Evolutionary conservation across 2,329 filamentous ascomycete species (phyloP), one percentile per base, ranked within the genome.

Genomic region (Diplodia seriata): DNA sequence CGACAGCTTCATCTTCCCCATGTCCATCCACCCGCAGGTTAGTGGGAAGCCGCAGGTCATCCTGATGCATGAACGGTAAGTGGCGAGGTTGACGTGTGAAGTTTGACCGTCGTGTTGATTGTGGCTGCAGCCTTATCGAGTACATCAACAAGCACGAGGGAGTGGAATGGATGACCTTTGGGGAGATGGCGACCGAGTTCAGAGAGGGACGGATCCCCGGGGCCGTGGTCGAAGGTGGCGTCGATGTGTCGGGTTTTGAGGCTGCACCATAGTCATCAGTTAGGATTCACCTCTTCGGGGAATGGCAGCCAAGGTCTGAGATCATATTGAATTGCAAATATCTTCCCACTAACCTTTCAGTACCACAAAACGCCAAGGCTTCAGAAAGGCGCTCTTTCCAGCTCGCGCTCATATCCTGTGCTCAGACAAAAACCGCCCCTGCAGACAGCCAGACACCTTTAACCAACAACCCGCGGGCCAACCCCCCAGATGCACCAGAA

Each of bases 1-100:
- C 68, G 81, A 83, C 14, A 76, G 75, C 9, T 84, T 84, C 68
- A 74, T 84, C 9, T 84, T 84, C 69, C 81, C 81, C 1, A 82
- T 84, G 49, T 79, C 75, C 38, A 80, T 83, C 51, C 82, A 84
- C 72, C 82, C 82, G 20, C 80, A 85, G 69, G 81, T 84, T 9
- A 80, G 77, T 70, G 83, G 82, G 5, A 82, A 82, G 74, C 79
- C 82, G 31, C 81, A 84, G 70, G 79, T 83, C 6, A 73, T 83
- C 20, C 63, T 82, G 68, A 78, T 85, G 80, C 82, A 83, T 73
- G 81, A 83, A 74, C 71, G 78, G 55, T 71, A 20, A 66, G 51
- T 38, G 11, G 8, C 43, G 8, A 4, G 18, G 20, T 2, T 5
- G 14, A 20, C 3, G 43, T 8, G n/a, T 11, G n/a, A 20, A 11